Evolutionary conservation across 23 red algal species (phyloP), one percentile per base, ranked within the genome.

Genomic region (Gracilaria domingensis): DNA sequence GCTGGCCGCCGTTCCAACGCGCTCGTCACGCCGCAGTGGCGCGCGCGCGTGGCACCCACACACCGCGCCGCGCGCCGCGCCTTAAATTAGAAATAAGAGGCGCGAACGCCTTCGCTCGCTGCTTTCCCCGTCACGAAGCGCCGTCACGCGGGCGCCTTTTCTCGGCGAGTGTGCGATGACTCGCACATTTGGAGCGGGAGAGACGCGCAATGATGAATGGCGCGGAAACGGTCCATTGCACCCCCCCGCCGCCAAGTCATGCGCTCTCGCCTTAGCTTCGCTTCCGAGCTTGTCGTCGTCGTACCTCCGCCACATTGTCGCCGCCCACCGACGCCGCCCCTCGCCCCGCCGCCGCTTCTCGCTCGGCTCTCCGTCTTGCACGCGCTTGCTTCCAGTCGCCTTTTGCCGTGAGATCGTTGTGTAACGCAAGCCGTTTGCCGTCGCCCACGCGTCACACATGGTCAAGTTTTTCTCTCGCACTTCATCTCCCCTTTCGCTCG

Each of bases 401-500:
- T 11, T 45, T 45, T 11, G 5, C 11, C 11, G 5, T 45, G 42
- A 7, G 42, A 45, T 45, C 42, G 5, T 45, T 11, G 42, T 11
- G 42, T 45, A 45, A 45, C 42, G 11, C 42, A 7, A 7, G 42
- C 5, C n/a, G n/a, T n/a, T 45, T 45, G 42, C 5, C n/a, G n/a
- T n/a, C n/a, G n/a, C n/a, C n/a, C 42, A 45, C 42, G 5, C 42
- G 5, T 45, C 64, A 32, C 64, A 28, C 64, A 72, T 65, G 53
- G 66, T 75, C 70, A 75, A 88, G 70, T 69, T 88, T 47, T 88
- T 88, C 84, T 88, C 84, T 49, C 84, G 84, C 18, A 76, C 84
- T 40, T 66, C 67, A 23, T 88, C 84, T 30, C 84, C 71, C 4
- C 44, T 88, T 16, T 88, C 71, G 9, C 84, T 88, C 28, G 45